phyloP scores from a whole-genome alignment of 2,329 filamentous ascomycete genomes.

The Dactylellina leptospora region DNA sequence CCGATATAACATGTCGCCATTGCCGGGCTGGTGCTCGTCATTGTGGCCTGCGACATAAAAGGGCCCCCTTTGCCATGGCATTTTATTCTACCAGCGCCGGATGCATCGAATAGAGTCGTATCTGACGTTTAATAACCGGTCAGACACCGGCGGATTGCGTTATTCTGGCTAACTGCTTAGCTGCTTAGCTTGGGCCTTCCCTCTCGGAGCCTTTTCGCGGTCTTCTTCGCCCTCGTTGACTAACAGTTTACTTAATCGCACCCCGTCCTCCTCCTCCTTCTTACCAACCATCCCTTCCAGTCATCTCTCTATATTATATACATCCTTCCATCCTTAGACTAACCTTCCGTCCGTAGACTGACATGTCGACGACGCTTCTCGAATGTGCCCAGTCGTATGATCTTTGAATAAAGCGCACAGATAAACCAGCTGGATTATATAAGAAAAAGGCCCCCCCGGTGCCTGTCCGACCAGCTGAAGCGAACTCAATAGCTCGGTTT shows the following conservation, averaged over 20 bases:
- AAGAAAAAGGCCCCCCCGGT: neutral
- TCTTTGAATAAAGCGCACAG: neutral
- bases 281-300: too few relatives aligned
- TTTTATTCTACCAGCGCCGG: too few relatives aligned
- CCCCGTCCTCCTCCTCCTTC: too few relatives aligned
- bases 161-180: neutral
- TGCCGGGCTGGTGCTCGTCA: constrained; percentile 46
- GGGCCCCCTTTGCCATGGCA: too few relatives aligned
- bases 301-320: too few relatives aligned
- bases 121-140: neutral
- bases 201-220: constrained; percentile 44
- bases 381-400: too few relatives aligned
- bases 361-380: too few relatives aligned
- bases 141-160: neutral
- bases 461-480: neutral
- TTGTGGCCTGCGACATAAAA: constrained; percentile 6
- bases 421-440: neutral
- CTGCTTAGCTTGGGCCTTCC: neutral
- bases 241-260: constrained; percentile 7
- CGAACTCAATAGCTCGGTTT: too few relatives aligned
- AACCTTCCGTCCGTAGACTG: too few relatives aligned
- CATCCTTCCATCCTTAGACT: too few relatives aligned
- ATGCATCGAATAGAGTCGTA: neutral
- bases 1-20: constrained; percentile 40
- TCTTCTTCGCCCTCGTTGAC: neutral